Evolutionary conservation across 441 rosid genomes (phyloP), one percentile per base, ranked within the genome.

Genomic region (Adansonia madagascariensis): DNA sequence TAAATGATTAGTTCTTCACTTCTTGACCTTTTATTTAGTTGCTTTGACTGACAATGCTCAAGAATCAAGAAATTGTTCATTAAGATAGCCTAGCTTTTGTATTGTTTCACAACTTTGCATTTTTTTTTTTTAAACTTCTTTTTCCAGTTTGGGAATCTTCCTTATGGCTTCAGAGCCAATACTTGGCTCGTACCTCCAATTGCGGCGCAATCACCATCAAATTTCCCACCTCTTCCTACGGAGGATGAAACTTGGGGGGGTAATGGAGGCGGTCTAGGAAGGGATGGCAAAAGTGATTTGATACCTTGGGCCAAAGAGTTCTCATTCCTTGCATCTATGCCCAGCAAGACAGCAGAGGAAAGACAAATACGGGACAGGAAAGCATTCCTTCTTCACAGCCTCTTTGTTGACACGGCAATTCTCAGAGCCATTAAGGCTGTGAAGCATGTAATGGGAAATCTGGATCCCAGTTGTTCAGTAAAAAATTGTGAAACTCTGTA

Each of bases 171-270:
- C 77, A 84, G 92, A 82, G 91, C 94, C 65, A 90, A 90, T 82
- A 90, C 92, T 8, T 90, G 94, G 92, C 91, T 90, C 73, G 79
- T 89, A 70, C 90, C 91, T 67, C 91, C 92, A n/a, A 66, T 82
- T 17, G 92, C 90, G 52, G 89, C 89, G 6, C 90, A 86, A 81
- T 80, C 82, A 73, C 91, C 89, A 49, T 85, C 88, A 62, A 80
- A 74, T 7, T 88, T 88, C 82, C 91, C 90, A 9, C 85, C 87
- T 70, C 84, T 89, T 31, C 89, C 94, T 35, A 80, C 78, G 2
- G 92, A 90, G 87, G 92, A 89, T 82, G 90, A 85, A 81, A 83
- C 73, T 22, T 89, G 91, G 94, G 89, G 88, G 60, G 94, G 94
- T 47, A 85, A 88, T 68, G 90, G 94, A 77, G 94, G 94, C 62